Evolutionary conservation across 1,284 basidiomycete genomes (phyloP), one percentile per base, ranked within the genome.

Genomic region (Schizophyllum amplum): DNA sequence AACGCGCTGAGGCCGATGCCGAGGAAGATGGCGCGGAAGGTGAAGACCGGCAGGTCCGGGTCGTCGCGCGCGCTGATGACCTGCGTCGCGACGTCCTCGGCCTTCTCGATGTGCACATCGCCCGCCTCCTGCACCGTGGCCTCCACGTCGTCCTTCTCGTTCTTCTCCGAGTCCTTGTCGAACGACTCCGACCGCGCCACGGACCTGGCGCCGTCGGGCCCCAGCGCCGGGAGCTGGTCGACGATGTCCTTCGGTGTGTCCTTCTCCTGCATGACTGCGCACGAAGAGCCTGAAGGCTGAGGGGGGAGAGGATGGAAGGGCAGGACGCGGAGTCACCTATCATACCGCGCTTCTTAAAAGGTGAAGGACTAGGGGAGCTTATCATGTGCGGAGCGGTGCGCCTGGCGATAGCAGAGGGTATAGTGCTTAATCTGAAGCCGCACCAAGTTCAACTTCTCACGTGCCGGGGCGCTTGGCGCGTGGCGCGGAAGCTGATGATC

Each of bases 1-100:
- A 84, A 77, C 5, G 73, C 74, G 56, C 76, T 76, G 11, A 81
- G 64, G 4, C 78, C 77, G 48, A 76, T 55, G 17, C 79, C 78
- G 9, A 80, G 68, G 60, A 81, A 72, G 22, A 78, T 60, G 1
- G 72, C 67, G 9, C 79, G 72, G 65, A 81, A 78, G 0, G 80
- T 81, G 57, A 76, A 65, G 20, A 72, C 71, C 1, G 75, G 76
- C n/a, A 76, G 64, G 2, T 65, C 66, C 1, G 76, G 75, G 63
- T 81, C 75, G 61, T 81, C 79, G 49, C 72, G 66, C 1, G 74
- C 66, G 1, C 75, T 75, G 51, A 79, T 70, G 59, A 80, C 71
- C 76, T 79, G 68, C 26, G 72, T 61, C 6, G 77, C 76, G 23
- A 79, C 76, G 50, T 76, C 77, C 59, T 77, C 75, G 11, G 75